Evolutionary conservation across 2,329 filamentous ascomycete species (phyloP).

Genomic region (Calycina herbarum): DNA sequence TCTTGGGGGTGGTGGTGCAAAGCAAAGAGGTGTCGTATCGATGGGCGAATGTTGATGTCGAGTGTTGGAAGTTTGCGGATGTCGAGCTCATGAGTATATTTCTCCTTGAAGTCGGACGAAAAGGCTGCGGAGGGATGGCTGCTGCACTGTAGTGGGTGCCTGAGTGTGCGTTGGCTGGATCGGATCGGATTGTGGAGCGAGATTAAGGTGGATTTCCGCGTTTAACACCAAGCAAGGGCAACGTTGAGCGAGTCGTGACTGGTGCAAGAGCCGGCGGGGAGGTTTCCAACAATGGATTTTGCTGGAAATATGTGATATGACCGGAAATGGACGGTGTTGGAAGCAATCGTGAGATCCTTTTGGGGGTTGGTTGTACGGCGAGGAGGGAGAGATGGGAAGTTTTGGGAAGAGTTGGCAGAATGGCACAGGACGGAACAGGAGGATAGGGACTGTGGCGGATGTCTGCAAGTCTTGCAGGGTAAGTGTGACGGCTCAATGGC

Average conservation of each 20-base stretch:
- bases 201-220: constrained; percentile 35
- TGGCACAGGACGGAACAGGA: not conserved
- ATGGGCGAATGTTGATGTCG: constrained; percentile 23
- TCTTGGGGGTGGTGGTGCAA: constrained; percentile 50
- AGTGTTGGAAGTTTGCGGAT: constrained; percentile 26
- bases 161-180: constrained; percentile 33
- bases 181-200: constrained; percentile 38
- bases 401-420: not conserved
- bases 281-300: constrained; percentile 14
- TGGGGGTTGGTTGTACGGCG: not conserved
- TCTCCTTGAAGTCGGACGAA: constrained; percentile 24
- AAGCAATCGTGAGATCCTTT: constrained; percentile 6
- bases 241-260: constrained; percentile 4
- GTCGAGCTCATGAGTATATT: constrained; percentile 18
- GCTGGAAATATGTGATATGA: constrained; percentile 5
- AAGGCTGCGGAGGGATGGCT: constrained; percentile 27
- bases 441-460: not conserved
- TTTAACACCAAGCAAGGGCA: constrained; percentile 30
- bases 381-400: not conserved
- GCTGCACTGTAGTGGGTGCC: constrained; percentile 30
- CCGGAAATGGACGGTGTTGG: constrained; percentile 9
- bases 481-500: not conserved
- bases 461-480: not conserved
- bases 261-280: not conserved
- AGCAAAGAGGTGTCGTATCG: constrained; percentile 56